Base-by-base conservation (phyloP, 139 green algal species). In the Picochlorum sp. region DNA sequence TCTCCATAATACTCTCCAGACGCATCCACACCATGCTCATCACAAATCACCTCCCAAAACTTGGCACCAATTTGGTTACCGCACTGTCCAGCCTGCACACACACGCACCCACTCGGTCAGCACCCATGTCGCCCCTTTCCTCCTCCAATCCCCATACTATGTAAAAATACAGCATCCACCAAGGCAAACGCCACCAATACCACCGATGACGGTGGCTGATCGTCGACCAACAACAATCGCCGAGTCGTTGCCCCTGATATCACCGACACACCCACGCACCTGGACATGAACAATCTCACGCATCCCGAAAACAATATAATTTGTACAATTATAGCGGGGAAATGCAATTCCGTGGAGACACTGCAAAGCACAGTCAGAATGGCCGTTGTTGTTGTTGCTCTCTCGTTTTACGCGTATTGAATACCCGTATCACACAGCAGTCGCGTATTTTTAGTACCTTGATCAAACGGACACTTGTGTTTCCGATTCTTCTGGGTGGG, bases 11-110 rank as follows among this genome's bases (percentile, higher is more conserved):
- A 94, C 30, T 77, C 31, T 18, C 63, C 68, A 23, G 10, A 49
- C 23, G 60, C 20, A 75, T 63, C 54, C 16, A 90, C 64, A 51
- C 90, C 86, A 68, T 92, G 88, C 81, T 95, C 87, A 65, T 91
- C 82, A 41, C 75, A 86, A 26, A 94, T 77, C 28, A 90, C 84
- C 70, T 87, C 79, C 84, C 84, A 91, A 64, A 91, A 91, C 71
- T 88, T 88, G 55, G 82, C 82, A 69, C 73, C 83, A 61, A 90
- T 92, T 75, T 95, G 87, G 83, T 95, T 95, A 60, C 87, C 87
- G 81, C 87, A 95, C 76, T 95, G 87, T 47, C 87, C 87, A 47
- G 73, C 81, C 76, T 89, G 78, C 67, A 65, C 10, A 41, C 34
- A 11, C 34, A 41, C 34, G 34, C 34, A 41, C 0, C 34, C 28